These are phyloP conservation scores for Coemansia sp. DNA, from an alignment of 371 early-diverging fungal genomes.

Conservation along the genomic window DNA sequence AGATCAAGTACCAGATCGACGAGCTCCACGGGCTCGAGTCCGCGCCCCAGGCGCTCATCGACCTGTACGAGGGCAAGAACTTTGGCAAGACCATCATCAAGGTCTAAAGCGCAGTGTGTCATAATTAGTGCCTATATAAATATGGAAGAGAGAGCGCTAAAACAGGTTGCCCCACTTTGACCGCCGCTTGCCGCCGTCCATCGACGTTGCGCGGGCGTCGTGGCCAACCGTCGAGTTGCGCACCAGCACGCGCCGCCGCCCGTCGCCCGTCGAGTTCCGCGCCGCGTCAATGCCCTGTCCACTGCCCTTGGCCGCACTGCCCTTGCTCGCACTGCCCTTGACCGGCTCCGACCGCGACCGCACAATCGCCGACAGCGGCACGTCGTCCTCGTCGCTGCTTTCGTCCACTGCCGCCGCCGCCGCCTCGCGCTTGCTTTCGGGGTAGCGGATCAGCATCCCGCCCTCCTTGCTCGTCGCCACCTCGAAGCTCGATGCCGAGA, in stretches of 20 bases:
- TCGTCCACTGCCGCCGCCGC: background rate
- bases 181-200: slow-evolving; percentile 7
- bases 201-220: background rate
- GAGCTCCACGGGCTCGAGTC: slow-evolving; percentile 77
- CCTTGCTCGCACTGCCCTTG: slow-evolving; percentile 2
- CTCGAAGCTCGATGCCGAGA: slow-evolving; percentile 32
- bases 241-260: slow-evolving; percentile 8
- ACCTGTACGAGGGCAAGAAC: slow-evolving; percentile 74
- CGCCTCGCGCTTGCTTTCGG: slow-evolving; percentile 3
- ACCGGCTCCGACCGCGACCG: slow-evolving; percentile 42
- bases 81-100: slow-evolving; percentile 81
- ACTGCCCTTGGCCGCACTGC: background rate
- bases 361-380: slow-evolving; percentile 32
- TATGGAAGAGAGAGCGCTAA: too few relatives aligned
- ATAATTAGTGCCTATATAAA: too few relatives aligned
- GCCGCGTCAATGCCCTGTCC: background rate
- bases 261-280: background rate
- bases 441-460: slow-evolving; percentile 27
- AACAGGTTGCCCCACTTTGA: slow-evolving; percentile 3
- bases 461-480: slow-evolving; percentile 14
- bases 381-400: slow-evolving; percentile 35
- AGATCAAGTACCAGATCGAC: slow-evolving; percentile 64
- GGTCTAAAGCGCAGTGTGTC: slow-evolving; percentile 11
- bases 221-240: slow-evolving; percentile 14
- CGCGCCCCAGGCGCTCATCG: slow-evolving; percentile 71